phyloP scores from a whole-genome alignment of 371 early-diverging fungal species.

The Actinomortierella wolfii region DNA sequence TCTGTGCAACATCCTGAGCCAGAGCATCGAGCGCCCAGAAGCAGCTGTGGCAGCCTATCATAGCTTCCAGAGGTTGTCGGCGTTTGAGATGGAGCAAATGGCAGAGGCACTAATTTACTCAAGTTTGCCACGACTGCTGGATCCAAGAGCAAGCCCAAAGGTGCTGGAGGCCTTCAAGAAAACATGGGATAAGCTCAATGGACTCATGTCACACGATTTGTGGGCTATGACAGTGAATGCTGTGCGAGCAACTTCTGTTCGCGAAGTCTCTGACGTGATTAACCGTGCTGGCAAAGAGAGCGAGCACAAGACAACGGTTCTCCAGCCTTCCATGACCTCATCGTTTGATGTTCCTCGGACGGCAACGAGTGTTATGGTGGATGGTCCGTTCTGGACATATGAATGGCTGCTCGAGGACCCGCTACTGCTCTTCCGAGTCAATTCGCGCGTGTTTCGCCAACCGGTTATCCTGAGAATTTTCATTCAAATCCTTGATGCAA shows the following conservation, averaged over 20 bases:
- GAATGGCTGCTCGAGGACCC: slow-evolving; percentile 55
- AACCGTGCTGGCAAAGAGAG: too few species aligned
- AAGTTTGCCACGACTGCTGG: slow-evolving; percentile 27
- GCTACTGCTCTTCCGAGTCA: slow-evolving; percentile 55
- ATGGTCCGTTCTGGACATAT: slow-evolving; percentile 31
- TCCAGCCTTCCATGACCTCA: too few species aligned
- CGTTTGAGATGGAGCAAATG: slow-evolving; percentile 19
- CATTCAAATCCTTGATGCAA: slow-evolving; percentile 49
- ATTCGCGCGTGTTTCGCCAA: slow-evolving; percentile 55
- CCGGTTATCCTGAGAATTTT: slow-evolving; percentile 53
- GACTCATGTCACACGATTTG: slow-evolving; percentile 41
- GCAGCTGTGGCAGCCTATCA: slow-evolving; percentile 22
- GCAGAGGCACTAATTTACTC: slow-evolving; percentile 15
- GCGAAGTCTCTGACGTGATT: too few species aligned
- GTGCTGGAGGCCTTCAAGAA: slow-evolving; percentile 45
- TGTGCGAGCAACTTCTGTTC: slow-evolving; percentile 6
- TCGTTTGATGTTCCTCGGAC: too few species aligned
- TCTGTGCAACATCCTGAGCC: too few species aligned
- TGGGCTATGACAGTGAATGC: slow-evolving; percentile 42
- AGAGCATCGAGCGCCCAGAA: too few species aligned
- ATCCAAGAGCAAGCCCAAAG: slow-evolving; percentile 20
- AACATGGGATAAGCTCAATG: slow-evolving; percentile 41
- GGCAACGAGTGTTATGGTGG: too few species aligned
- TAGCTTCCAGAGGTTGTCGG: slow-evolving; percentile 29
- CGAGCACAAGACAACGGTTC: too few species aligned